phyloP scores from a whole-genome alignment of 805 yeast genomes.

The Pichia occidentalis region DNA sequence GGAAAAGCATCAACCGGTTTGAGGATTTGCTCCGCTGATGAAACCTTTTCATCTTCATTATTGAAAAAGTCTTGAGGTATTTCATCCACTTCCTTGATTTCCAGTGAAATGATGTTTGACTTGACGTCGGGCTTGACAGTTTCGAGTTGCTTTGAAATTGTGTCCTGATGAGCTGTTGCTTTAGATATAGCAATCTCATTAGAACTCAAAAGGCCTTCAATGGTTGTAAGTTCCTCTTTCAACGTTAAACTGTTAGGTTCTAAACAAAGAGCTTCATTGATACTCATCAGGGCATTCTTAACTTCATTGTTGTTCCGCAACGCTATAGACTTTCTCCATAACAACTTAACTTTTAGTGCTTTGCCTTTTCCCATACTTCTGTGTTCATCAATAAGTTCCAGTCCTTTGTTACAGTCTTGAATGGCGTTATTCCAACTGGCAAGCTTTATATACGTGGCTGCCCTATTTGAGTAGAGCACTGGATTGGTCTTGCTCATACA shows the following conservation, averaged over 20 bases:
- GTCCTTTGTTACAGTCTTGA: slow-evolving; percentile 44
- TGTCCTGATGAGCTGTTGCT: neutral
- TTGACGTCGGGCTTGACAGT: slow-evolving; percentile 3
- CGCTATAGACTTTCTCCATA: slow-evolving; percentile 45
- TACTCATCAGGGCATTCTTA: slow-evolving; percentile 21
- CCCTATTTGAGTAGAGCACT: slow-evolving; percentile 58
- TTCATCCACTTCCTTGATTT: slow-evolving; percentile 17
- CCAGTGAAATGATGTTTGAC: slow-evolving; percentile 1
- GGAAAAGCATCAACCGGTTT: no score
- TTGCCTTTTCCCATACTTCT: slow-evolving; percentile 6
- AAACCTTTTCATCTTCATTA: slow-evolving; percentile 1
- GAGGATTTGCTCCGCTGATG: slow-evolving; percentile 11
- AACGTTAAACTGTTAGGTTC: slow-evolving; percentile 39
- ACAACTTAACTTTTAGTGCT: slow-evolving; percentile 37
- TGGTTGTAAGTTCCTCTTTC: slow-evolving; percentile 28
- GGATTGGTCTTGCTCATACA: slow-evolving; percentile 32
- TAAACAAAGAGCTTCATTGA: slow-evolving; percentile 32
- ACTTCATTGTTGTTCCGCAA: slow-evolving; percentile 30
- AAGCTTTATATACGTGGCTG: slow-evolving; percentile 55
- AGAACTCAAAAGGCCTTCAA: slow-evolving; percentile 1
- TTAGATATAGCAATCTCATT: neutral
- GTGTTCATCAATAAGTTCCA: slow-evolving; percentile 22
- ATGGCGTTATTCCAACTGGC: slow-evolving; percentile 43
- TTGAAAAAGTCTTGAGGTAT: slow-evolving; percentile 17
- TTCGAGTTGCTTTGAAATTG: neutral